Evolutionary conservation across 2,329 filamentous ascomycete genomes (phyloP).

Genomic region (Keithomyces neogunnii): DNA sequence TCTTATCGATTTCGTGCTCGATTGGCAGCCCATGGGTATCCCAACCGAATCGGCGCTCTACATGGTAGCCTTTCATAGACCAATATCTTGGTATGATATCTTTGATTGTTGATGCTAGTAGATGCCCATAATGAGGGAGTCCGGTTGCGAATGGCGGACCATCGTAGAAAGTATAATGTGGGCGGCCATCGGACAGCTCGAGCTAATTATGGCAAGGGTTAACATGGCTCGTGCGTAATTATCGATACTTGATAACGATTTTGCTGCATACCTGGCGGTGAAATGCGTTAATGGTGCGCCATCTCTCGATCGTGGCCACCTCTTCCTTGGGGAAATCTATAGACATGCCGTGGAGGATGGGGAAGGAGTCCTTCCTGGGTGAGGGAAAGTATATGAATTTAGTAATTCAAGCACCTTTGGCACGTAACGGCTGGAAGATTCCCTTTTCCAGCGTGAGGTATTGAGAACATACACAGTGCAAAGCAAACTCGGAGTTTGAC

Average conservation of each 20-base stretch:
- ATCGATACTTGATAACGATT: background rate
- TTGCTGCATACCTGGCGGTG: slow-evolving; percentile 57
- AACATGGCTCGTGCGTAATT: background rate
- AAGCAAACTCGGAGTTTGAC: too few relatives aligned
- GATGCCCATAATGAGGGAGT: slow-evolving; percentile 58
- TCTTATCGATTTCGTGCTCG: slow-evolving; percentile 97
- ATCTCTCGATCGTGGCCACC: slow-evolving; percentile 73
- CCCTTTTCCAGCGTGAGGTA: too few relatives aligned
- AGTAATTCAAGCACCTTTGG: too few relatives aligned
- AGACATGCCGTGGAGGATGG: slow-evolving; percentile 46
- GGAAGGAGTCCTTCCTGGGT: background rate
- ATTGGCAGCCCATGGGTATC: slow-evolving; percentile 91
- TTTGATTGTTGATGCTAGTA: slow-evolving; percentile 90
- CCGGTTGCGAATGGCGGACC: slow-evolving; percentile 73
- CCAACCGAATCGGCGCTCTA: slow-evolving; percentile 90
- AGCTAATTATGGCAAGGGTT: slow-evolving; percentile 29
- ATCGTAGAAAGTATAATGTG: slow-evolving; percentile 93
- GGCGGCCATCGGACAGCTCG: slow-evolving; percentile 73
- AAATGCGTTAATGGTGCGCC: slow-evolving; percentile 90
- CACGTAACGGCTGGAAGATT: background rate
- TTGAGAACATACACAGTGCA: too few relatives aligned
- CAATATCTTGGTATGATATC: slow-evolving; percentile 95
- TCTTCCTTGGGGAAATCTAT: slow-evolving; percentile 93
- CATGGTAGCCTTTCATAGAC: slow-evolving; percentile 93
- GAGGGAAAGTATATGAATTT: background rate